These are phyloP conservation scores for Benincasa hispida DNA, from an alignment of 306 rosid genomes.

Conservation along the genomic window DNA sequence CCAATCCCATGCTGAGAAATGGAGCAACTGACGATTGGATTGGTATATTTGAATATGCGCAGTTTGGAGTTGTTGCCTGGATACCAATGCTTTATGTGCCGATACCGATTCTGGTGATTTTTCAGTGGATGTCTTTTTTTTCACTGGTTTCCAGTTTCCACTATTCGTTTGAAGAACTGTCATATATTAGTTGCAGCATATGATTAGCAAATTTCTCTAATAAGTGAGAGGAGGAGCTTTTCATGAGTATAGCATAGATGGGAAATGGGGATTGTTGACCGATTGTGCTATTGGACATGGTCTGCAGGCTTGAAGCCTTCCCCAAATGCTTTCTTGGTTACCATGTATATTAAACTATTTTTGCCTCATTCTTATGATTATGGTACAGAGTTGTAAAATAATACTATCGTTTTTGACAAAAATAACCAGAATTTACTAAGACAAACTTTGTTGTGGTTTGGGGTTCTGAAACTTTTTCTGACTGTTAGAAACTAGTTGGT, in stretches of 20 bases:
- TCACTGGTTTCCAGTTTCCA: not conserved
- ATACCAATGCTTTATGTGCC: conserved; percentile 81
- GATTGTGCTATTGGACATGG: too few species aligned
- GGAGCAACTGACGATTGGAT: conserved; percentile 99
- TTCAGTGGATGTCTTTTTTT: conserved; percentile 47
- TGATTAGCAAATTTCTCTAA: not conserved
- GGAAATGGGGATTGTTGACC: not conserved
- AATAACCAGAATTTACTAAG: not conserved
- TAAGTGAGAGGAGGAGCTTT: not conserved
- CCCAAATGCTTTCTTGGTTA: too few species aligned
- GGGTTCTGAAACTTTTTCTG: not conserved
- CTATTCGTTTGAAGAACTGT: not conserved
- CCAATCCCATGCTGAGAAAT: conserved; percentile 91
- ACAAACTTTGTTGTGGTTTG: not conserved
- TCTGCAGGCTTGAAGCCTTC: too few species aligned
- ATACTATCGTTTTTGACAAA: not conserved
- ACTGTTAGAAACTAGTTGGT: not conserved
- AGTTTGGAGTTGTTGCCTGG: conserved; percentile 98
- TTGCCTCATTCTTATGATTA: too few species aligned
- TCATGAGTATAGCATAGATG: not conserved
- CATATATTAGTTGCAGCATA: not conserved
- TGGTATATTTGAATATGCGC: conserved; percentile 97
- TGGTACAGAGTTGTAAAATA: not conserved
- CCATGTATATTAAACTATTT: too few species aligned
- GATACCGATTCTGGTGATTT: conserved; percentile 96